Base-by-base conservation (phyloP, 2,329 filamentous ascomycete genomes). In the Arthroderma uncinatum region DNA sequence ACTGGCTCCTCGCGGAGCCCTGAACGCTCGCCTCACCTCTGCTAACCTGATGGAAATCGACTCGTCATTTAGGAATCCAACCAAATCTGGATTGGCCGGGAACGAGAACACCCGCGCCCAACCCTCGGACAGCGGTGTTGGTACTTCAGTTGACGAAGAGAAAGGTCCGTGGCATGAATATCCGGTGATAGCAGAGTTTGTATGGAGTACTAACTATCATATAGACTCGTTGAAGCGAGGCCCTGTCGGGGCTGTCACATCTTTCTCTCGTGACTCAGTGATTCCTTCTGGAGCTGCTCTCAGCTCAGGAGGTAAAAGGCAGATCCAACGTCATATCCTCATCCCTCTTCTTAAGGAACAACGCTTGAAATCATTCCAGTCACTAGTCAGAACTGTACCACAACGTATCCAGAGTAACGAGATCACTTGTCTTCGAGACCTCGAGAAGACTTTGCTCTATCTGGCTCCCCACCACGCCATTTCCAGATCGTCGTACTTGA, bases 371-470 rank as follows among this genome's bases (percentile, higher is more conserved):
- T 83, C 86, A 53, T 95, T 95, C 71, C 85, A 89, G 69, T 78
- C 85, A 53, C 82, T 95, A 65, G 80, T 95, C 62, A 79, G 86
- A 64, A 85, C 88, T 71, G 83, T 90, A 62, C 89, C 89, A 52
- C 79, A 81, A 70, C 86, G 86, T 67, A 93, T 95, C 69, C 82
- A 83, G 67, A 82, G 84, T 68, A 91, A 89, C 72, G 84, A 93
- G 66, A 93, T 97, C 67, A 84, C 87, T 70, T 95, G 87, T 75
- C 82, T 97, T 57, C 84, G 92, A 71, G 92, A 97, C 73, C 80
- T 97, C 53, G 92, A 97, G 74, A 95, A 95, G 81, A 92, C 86
- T 8, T 78, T 97, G 60, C 82, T 96, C 67, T 90, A 91, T 73
- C 83, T 91, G 71, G 89, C 91, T 76, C 89, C 89, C 71, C 36